Conservation (phyloP, 805 yeast species). For the Naumovozyma baii region DNA sequence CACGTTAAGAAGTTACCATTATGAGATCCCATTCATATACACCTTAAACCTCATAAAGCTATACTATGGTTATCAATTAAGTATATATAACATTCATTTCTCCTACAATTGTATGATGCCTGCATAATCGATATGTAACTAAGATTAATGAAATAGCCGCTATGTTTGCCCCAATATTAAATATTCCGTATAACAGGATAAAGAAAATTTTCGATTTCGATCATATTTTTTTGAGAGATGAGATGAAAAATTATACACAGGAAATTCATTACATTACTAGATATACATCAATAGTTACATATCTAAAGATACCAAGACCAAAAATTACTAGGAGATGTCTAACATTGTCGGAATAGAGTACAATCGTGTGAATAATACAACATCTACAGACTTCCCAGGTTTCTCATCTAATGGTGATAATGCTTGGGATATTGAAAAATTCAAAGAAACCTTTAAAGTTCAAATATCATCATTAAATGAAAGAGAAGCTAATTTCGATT, state of each 20-base stretch:
- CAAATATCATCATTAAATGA: constrained; percentile 55
- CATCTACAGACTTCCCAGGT: constrained; percentile 90
- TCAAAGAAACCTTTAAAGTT: constrained; percentile 58
- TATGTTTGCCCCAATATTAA: neutral
- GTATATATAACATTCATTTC: too few relatives aligned
- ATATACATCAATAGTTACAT: too few relatives aligned
- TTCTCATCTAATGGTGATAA: constrained; percentile 49
- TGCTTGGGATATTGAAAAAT: constrained; percentile 78
- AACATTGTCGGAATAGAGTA: constrained; percentile 79
- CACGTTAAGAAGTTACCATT: too few relatives aligned
- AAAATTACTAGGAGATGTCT: too few relatives aligned
- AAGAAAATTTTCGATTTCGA: neutral
- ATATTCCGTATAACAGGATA: neutral
- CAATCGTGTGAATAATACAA: constrained; percentile 83
- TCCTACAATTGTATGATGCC: too few relatives aligned
- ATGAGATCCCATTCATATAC: too few relatives aligned
- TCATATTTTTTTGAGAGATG: neutral
- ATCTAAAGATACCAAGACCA: too few relatives aligned
- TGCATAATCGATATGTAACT: too few relatives aligned
- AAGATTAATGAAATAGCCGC: too few relatives aligned
- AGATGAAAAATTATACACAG: neutral
- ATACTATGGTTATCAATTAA: too few relatives aligned
- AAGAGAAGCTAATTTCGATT: constrained; percentile 76
- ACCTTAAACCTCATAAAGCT: too few relatives aligned
- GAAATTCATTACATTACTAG: too few relatives aligned